These are phyloP conservation scores for Psilocybe tampanensis DNA, from an alignment of 768 basidiomycete genomes.

Conservation along the genomic window DNA sequence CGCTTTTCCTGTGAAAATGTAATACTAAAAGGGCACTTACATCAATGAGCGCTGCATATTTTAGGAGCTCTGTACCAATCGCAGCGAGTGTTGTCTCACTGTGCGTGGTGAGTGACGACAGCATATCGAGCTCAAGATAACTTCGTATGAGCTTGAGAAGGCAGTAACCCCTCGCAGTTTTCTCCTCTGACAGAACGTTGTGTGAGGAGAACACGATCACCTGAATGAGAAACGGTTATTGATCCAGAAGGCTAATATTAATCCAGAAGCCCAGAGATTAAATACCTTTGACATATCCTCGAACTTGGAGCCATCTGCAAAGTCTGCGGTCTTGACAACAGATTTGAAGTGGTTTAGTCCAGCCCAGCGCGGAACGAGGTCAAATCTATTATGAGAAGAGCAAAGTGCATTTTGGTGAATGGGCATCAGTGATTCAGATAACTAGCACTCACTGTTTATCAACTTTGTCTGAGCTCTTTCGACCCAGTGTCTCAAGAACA, in stretches of 20 bases:
- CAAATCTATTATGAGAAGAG: too few relatives aligned
- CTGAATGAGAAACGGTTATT: neutral
- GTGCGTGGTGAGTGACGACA: constrained; percentile 31
- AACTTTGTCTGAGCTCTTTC: neutral
- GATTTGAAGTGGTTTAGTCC: neutral
- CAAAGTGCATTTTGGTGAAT: too few relatives aligned
- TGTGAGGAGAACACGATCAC: neutral
- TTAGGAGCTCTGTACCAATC: constrained; percentile 17
- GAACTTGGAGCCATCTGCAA: neutral
- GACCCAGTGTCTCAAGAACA: too few relatives aligned
- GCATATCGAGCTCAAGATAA: constrained; percentile 33
- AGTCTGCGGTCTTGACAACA: neutral
- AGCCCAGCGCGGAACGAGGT: neutral
- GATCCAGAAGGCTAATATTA: too few relatives aligned
- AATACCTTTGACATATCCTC: neutral
- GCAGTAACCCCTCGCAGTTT: constrained; percentile 17
- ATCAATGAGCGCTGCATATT: constrained; percentile 21
- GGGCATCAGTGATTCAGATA: neutral
- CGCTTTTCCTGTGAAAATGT: neutral
- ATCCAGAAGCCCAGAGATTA: too few relatives aligned
- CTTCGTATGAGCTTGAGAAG: constrained; percentile 30
- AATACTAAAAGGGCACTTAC: too few relatives aligned
- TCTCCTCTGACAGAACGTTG: neutral
- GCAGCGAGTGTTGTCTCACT: constrained; percentile 25
- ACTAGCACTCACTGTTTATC: neutral